Evolutionary conservation across 1,284 basidiomycete genomes (phyloP), one percentile per base, ranked within the genome.

Genomic region (Cutaneotrichosporon sp.): DNA sequence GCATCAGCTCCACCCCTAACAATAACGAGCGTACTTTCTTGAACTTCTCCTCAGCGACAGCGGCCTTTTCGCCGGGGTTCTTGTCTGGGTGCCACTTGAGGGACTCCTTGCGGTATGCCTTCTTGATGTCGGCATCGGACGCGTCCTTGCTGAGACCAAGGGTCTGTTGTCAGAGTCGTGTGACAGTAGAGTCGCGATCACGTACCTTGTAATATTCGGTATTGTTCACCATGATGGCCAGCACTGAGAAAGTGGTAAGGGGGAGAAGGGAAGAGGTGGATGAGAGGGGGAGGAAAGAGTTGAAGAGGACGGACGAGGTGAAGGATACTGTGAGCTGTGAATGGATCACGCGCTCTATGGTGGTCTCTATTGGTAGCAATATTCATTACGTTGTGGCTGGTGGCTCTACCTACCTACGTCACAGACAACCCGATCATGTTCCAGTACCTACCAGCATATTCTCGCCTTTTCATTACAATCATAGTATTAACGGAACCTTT

Each of bases 81-180:
- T 95, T 86, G 80, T 97, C 94, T 47, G 92, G 92, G 81, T 96
- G 93, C 87, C 89, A 91, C 84, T 90, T 92, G 75, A 96, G 82
- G 50, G 91, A 91, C 87, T 91, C 71, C 66, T 72, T 73, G n/a
- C 69, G 65, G 68, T 75, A 76, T 10, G 76, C 76, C 69, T 87
- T 88, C 80, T 90, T 90, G 83, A 97, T 88, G 26, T 92, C 89
- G 70, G 90, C 88, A 18, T 95, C 92, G 8, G 80, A 81, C 26
- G 94, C 94, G 56, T 84, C 83, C 78, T 87, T 90, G 70, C 83
- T 77, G 58, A 97, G 79, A 66, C 89, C 90, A 30, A 97, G 85
- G 31, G 66, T 62, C 75, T 77, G 57, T 2, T 7, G 34, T 14
- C 34, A 46, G 14, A 26, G n/a, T 22, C 22, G 55, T 32, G 14